Evolutionary conservation across 2,329 filamentous ascomycete species (phyloP).

Genomic region (Fusarium poae): DNA sequence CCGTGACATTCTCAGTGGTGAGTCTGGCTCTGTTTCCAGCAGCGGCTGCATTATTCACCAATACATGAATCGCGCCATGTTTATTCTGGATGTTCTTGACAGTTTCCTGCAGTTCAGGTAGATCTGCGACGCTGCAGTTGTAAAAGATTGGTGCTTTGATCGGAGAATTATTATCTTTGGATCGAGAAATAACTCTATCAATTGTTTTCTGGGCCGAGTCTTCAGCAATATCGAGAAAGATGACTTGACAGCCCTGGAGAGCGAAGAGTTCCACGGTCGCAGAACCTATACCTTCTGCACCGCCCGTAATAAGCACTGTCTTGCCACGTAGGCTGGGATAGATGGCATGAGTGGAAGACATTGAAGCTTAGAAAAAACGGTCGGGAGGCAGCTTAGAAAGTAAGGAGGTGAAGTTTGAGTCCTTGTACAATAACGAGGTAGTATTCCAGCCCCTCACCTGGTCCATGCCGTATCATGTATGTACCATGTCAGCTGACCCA

Average conservation of each 20-base stretch:
- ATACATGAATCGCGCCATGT: conserved; percentile 71
- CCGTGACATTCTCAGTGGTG: conserved; percentile 54
- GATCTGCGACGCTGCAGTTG: conserved; percentile 59
- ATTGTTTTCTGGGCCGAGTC: conserved; percentile 48
- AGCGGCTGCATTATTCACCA: conserved; percentile 84
- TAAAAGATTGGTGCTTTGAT: conserved; percentile 53
- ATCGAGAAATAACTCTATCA: conserved; percentile 34
- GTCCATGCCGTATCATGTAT: background rate
- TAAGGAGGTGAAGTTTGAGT: background rate
- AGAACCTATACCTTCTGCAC: conserved; percentile 62
- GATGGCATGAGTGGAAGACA: conserved; percentile 47
- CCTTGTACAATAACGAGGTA: background rate
- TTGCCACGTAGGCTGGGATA: conserved; percentile 59
- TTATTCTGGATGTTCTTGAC: conserved; percentile 52
- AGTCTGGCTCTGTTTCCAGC: conserved; percentile 43
- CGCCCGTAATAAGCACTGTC: conserved; percentile 60
- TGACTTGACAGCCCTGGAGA: conserved; percentile 59
- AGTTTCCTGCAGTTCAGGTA: conserved; percentile 52
- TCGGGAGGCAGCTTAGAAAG: background rate
- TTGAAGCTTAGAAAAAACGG: background rate
- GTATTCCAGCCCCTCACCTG: background rate
- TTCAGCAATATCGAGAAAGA: conserved; percentile 59
- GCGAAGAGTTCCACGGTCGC: conserved; percentile 60
- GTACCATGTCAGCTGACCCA: background rate
- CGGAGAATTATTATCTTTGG: conserved; percentile 21